phyloP scores from a whole-genome alignment of 2,329 filamentous ascomycete species.

The Aspergillus ochraceoroseus region DNA sequence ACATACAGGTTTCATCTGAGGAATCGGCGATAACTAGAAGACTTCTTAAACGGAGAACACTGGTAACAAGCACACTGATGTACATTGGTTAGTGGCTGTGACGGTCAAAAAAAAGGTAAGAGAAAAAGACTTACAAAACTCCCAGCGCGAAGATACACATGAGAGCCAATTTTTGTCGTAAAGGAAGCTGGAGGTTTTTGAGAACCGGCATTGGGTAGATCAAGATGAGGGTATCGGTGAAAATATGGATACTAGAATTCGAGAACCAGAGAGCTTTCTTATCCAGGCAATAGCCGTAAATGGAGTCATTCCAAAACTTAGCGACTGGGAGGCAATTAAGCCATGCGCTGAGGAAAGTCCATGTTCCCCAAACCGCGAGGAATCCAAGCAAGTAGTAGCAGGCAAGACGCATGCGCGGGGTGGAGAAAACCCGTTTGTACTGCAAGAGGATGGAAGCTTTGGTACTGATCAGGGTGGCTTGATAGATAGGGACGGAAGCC shows the following conservation, averaged over 20 bases:
- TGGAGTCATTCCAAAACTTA: constrained; percentile 28
- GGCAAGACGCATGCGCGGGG: constrained; percentile 28
- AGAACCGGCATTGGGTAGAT: constrained; percentile 42
- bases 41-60: constrained; percentile 34
- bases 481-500: constrained; percentile 34
- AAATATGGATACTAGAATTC: constrained; percentile 42
- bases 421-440: constrained; percentile 35
- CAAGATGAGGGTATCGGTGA: constrained; percentile 42
- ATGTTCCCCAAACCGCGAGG: constrained; percentile 31
- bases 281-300: constrained; percentile 35
- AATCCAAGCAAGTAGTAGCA: constrained; percentile 34
- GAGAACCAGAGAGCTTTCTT: constrained; percentile 43
- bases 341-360: constrained; percentile 32
- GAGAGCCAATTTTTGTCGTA: constrained; percentile 38
- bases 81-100: neutral
- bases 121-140: constrained; percentile 36
- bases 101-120: neutral
- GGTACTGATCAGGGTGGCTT: constrained; percentile 31
- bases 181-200: constrained; percentile 38
- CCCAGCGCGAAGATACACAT: constrained; percentile 43
- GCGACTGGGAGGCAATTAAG: constrained; percentile 29
- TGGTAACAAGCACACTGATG: constrained; percentile 39
- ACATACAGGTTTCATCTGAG: constrained; percentile 29
- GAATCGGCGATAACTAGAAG: constrained; percentile 29
- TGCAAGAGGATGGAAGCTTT: constrained; percentile 37